Evolutionary conservation across 1,139 yeast genomes (phyloP), one percentile per base, ranked within the genome.

Genomic region (Scheffersomyces stambukii): DNA sequence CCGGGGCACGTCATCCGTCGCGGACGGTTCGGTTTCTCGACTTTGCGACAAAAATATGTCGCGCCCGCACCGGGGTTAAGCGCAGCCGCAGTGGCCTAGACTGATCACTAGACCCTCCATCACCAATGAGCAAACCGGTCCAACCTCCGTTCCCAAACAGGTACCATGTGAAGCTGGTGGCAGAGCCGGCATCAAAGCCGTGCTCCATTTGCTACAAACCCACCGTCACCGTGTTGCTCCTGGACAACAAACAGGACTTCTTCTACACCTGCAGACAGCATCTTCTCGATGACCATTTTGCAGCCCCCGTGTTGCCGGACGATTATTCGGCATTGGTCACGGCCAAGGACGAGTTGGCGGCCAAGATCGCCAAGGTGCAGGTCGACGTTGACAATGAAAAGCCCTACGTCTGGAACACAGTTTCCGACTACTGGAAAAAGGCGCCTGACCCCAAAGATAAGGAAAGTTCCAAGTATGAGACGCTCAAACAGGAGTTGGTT

Each of bases 161-260:
- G n/a, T 80, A 80, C 49, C 62, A 56, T 19, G 50, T 65, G 8
- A 60, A 85, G 27, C 59, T 59, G 29, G 93, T 83, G 2, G 77
- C 85, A 0, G 64, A 63, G 3, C 40, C 63, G n/a, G 74, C 70
- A 33, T 46, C 73, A 29, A 72, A 71, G 43, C 64, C 89, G 0
- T 83, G 95, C 45, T 46, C 60, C 25, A 62, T 83, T 18, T 84
- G 94, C 54, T 78, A 65, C 48, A 78, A 77, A 40, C 85, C 91
- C 2, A 60, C 85, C 0, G 42, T 64, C 1, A 63, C 73, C 0
- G 94, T 83, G 3, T 55, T 83, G 20, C 66, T 80, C n/a, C 62
- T 78, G 2, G 55, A 54, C 3, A 60, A 58, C 33, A 54, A 67
- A 43, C 57, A 64, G 3, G 91, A 82, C 49, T 81, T 77, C 63